phyloP scores from a whole-genome alignment of 352 stramenopile species.

The Pythium volutum region DNA sequence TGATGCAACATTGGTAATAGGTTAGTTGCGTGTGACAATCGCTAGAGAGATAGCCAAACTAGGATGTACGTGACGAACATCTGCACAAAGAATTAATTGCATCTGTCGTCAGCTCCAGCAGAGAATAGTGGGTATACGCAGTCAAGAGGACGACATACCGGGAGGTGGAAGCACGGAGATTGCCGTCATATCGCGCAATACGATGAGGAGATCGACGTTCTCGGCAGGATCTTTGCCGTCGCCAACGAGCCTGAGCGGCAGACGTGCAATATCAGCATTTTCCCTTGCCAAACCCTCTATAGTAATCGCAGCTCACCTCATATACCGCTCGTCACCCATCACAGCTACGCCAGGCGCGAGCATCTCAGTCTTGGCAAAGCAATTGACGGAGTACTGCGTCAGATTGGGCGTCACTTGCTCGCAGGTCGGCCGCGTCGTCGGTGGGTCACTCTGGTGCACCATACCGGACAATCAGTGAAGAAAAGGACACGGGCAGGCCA shows the following conservation, averaged over 20 bases:
- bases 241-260: slow-evolving; percentile 40
- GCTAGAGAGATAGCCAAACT: neutral
- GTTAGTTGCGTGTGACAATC: neutral
- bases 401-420: slow-evolving; percentile 46
- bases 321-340: slow-evolving; percentile 57
- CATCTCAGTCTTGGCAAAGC: slow-evolving; percentile 48
- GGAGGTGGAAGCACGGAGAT: slow-evolving; percentile 34
- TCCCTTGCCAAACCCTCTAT: neutral
- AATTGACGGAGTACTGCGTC: slow-evolving; percentile 83
- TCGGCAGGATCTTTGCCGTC: slow-evolving; percentile 54
- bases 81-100: neutral
- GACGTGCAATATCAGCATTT: neutral
- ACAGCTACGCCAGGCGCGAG: slow-evolving; percentile 33
- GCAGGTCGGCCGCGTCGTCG: slow-evolving; percentile 58
- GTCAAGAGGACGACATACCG: slow-evolving; percentile 14
- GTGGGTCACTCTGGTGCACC: slow-evolving; percentile 58
- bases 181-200: slow-evolving; percentile 53
- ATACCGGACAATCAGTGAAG: neutral
- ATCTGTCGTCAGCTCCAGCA: neutral
- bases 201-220: slow-evolving; percentile 52
- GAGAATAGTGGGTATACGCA: neutral
- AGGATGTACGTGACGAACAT: neutral
- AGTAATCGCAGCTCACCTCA: slow-evolving; percentile 36
- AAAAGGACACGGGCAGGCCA: neutral
- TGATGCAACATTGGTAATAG: neutral